Conservation (phyloP, 768 basidiomycete species). For the Hemileccinum rubropunctum region DNA sequence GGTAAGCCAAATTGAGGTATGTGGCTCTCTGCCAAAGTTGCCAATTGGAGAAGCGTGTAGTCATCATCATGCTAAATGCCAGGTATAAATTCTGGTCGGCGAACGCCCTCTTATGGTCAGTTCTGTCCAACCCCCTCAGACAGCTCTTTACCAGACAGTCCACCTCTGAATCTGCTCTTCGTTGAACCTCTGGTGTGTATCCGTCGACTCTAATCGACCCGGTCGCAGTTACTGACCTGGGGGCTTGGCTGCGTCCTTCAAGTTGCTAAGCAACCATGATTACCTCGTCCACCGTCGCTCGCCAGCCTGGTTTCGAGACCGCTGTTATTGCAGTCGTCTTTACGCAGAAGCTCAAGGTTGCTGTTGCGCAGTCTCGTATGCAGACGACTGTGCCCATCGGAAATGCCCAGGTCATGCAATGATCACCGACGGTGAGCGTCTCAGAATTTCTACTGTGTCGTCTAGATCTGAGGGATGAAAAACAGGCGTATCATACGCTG, state of each 20-base stretch:
- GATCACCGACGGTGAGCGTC: no score
- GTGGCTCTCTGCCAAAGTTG: no score
- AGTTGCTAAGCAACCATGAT: neutral
- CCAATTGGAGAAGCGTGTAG: no score
- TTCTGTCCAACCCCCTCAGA: neutral
- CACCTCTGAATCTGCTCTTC: neutral
- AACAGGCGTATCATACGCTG: no score
- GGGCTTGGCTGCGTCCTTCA: no score
- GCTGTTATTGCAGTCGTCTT: slow-evolving; percentile 22
- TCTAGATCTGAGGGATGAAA: no score
- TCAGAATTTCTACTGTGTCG: no score
- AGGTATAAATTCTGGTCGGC: slow-evolving; percentile 16
- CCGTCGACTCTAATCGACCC: neutral
- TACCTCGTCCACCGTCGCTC: neutral
- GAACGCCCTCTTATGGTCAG: neutral
- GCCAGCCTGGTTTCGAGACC: slow-evolving; percentile 17
- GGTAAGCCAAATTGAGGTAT: no score
- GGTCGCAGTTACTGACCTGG: neutral
- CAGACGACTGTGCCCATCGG: neutral
- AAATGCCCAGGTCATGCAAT: no score
- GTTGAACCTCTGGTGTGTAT: slow-evolving; percentile 6
- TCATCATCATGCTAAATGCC: no score
- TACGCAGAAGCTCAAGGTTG: slow-evolving; percentile 20
- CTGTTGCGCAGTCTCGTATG: slow-evolving; percentile 10
- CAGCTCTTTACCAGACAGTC: neutral